These are phyloP conservation scores for Prunus mume DNA, from an alignment of 306 rosid species.

Conservation along the genomic window DNA sequence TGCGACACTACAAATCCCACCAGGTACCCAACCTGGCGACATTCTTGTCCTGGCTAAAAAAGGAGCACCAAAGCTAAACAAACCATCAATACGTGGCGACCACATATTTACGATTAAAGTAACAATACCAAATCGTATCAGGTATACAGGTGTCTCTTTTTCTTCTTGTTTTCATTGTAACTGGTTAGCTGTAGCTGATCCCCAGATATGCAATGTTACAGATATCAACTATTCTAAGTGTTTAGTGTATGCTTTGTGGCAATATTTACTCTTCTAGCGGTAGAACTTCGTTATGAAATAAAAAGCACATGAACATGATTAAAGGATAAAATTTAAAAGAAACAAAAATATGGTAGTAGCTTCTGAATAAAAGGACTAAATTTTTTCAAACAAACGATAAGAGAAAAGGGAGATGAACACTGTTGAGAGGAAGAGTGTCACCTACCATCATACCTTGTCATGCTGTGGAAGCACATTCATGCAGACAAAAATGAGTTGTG, in stretches of 20 bases:
- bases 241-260: background rate
- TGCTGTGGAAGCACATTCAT: background rate
- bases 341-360: background rate
- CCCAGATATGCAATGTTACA: background rate
- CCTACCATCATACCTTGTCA: background rate
- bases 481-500: background rate
- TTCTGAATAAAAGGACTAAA: background rate
- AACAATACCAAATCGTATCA: constrained; percentile 78
- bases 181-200: background rate
- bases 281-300: background rate
- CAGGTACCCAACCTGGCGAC: constrained; percentile 95
- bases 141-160: constrained; percentile 43
- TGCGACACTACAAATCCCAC: constrained; percentile 72
- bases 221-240: background rate
- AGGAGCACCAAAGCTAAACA: constrained; percentile 89
- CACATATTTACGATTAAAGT: constrained; percentile 87
- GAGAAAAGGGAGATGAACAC: background rate
- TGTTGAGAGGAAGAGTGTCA: background rate
- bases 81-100: constrained; percentile 88
- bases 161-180: background rate
- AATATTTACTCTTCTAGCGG: background rate
- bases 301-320: background rate
- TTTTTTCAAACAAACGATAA: background rate
- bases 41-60: constrained; percentile 77
- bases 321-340: background rate